Conservation (phyloP, 768 basidiomycete genomes). For the Roridomyces roridus region DNA sequence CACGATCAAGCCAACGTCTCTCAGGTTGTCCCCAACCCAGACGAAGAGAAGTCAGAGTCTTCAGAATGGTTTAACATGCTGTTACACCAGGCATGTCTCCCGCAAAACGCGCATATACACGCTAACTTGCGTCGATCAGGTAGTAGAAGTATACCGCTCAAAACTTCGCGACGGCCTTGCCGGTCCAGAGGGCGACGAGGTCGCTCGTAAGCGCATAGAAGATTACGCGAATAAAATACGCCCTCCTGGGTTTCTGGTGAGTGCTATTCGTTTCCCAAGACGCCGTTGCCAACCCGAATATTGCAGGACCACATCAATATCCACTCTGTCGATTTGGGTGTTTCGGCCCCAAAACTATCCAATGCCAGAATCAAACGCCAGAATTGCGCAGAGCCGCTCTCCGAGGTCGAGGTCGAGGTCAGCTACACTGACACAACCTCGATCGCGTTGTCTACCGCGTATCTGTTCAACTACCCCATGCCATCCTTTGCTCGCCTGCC, state of each 20-base stretch:
- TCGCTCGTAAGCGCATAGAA: constrained; percentile 81
- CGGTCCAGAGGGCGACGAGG: constrained; percentile 82
- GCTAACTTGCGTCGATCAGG: constrained; percentile 42
- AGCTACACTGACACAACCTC: constrained; percentile 85
- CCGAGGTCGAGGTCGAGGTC: constrained; percentile 80
- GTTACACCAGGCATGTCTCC: constrained; percentile 71
- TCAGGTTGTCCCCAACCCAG: constrained; percentile 29
- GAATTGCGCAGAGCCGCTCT: constrained; percentile 28
- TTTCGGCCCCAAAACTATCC: constrained; percentile 77
- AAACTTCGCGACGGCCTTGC: constrained; percentile 74
- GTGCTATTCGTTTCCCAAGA: constrained; percentile 25
- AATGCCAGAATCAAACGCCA: constrained; percentile 64
- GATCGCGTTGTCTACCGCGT: constrained; percentile 82
- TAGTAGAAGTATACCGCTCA: constrained; percentile 75
- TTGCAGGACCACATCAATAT: constrained; percentile 84
- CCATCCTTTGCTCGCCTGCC: constrained; percentile 83
- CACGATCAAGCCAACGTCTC: constrained; percentile 45
- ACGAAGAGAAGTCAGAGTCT: constrained; percentile 59
- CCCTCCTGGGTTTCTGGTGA: constrained; percentile 71
- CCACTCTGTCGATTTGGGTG: constrained; percentile 83
- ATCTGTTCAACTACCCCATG: constrained; percentile 86
- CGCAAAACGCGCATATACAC: constrained; percentile 7
- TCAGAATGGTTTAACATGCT: constrained; percentile 93
- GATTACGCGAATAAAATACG: constrained; percentile 80
- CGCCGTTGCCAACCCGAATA: constrained; percentile 1